phyloP scores from a whole-genome alignment of 306 rosid species.

The Purshia tridentata region DNA sequence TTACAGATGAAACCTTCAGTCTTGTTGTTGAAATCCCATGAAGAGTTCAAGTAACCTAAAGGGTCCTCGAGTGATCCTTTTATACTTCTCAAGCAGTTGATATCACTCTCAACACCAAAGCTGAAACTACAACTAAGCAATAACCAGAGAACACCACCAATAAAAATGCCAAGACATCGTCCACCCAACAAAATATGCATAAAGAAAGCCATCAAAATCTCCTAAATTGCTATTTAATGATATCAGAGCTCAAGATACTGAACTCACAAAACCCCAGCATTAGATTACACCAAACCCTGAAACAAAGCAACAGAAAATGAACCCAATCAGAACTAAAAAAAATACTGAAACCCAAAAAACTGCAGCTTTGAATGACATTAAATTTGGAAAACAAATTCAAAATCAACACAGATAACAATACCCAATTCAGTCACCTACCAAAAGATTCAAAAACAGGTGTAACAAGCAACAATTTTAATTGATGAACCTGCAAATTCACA shows the following conservation, averaged over 20 bases:
- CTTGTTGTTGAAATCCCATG: slow-evolving; percentile 61
- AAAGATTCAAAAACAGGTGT: background rate
- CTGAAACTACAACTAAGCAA: slow-evolving; percentile 42
- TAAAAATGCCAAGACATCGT: slow-evolving; percentile 23
- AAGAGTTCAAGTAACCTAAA: slow-evolving; percentile 36
- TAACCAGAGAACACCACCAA: slow-evolving; percentile 39
- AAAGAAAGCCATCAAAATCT: slow-evolving; percentile 12
- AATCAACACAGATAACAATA: background rate
- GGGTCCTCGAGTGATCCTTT: slow-evolving; percentile 51
- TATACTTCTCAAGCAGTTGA: slow-evolving; percentile 56
- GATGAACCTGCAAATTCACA: slow-evolving; percentile 12
- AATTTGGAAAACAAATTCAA: slow-evolving; percentile 16
- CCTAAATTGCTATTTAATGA: slow-evolving; percentile 5
- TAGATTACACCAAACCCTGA: slow-evolving; percentile 6
- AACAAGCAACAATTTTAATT: slow-evolving; percentile 7
- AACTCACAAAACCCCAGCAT: slow-evolving; percentile 5
- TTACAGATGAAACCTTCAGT: slow-evolving; percentile 71
- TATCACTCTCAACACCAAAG: slow-evolving; percentile 52
- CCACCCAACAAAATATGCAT: slow-evolving; percentile 39
- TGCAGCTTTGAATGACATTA: slow-evolving; percentile 1
- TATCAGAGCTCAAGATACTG: slow-evolving; percentile 19
- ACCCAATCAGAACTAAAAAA: background rate
- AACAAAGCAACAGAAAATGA: background rate
- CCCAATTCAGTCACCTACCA: slow-evolving; percentile 11
- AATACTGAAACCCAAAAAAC: background rate